phyloP scores from a whole-genome alignment of 345 rosid genomes.

The Ceriops decandra region DNA sequence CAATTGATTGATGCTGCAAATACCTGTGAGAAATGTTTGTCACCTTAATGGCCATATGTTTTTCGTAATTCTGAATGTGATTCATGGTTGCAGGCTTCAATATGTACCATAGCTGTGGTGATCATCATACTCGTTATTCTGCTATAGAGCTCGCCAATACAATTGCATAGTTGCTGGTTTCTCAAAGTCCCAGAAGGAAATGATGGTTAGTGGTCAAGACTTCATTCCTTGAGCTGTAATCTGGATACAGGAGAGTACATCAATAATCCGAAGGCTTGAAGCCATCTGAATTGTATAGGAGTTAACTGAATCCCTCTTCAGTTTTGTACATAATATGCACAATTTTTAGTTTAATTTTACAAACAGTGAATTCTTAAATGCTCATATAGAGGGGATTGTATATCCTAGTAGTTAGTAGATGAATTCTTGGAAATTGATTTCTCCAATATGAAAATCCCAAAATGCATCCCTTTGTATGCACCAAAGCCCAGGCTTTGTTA shows the following conservation, averaged over 20 bases:
- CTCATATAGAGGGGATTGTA: constrained; percentile 1
- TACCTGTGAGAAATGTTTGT: too few relatives aligned
- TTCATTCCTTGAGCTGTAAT: background rate
- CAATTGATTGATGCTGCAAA: background rate
- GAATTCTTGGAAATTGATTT: background rate
- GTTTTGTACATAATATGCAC: constrained; percentile 20
- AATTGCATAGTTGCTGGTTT: background rate
- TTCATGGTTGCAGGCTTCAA: constrained; percentile 62
- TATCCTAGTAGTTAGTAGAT: background rate
- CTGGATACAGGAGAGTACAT: background rate
- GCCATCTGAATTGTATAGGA: background rate
- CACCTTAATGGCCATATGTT: background rate
- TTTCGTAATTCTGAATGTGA: background rate
- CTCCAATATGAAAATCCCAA: background rate
- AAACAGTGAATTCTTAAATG: background rate
- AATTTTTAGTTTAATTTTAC: background rate
- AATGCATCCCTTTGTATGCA: too few relatives aligned
- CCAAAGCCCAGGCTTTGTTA: too few relatives aligned
- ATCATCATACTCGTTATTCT: constrained; percentile 42
- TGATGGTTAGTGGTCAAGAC: constrained; percentile 8
- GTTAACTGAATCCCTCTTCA: background rate
- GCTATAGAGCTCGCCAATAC: constrained; percentile 28
- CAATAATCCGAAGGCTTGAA: background rate
- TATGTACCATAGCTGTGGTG: constrained; percentile 53
- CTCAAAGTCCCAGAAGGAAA: background rate